phyloP scores from a whole-genome alignment of 345 rosid genomes.

The Laguncularia racemosa region DNA sequence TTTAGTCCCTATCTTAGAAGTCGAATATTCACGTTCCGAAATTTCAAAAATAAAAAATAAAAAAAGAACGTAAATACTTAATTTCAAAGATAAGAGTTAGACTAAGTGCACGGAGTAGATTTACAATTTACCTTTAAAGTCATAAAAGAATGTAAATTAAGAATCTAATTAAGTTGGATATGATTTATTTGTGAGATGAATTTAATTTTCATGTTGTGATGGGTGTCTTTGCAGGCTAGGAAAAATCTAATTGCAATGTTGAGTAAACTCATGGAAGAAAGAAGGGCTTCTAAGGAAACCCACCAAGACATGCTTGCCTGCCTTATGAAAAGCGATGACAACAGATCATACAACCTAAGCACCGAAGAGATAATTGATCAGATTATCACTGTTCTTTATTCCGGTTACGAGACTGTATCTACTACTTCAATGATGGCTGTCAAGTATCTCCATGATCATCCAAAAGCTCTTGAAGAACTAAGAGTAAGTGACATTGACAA shows the following conservation, averaged over 20 bases:
- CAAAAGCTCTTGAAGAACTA: slow-evolving; percentile 57
- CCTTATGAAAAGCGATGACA: slow-evolving; percentile 51
- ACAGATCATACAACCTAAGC: slow-evolving; percentile 28
- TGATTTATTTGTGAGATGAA: neutral
- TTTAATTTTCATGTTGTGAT: neutral
- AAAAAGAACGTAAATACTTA: no score
- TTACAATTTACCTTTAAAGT: no score
- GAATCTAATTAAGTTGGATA: neutral
- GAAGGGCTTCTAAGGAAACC: slow-evolving; percentile 39
- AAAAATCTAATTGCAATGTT: slow-evolving; percentile 40
- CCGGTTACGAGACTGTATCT: slow-evolving; percentile 85
- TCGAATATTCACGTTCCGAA: no score
- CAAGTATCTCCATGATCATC: slow-evolving; percentile 81
- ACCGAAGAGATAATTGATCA: slow-evolving; percentile 81
- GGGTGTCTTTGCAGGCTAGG: slow-evolving; percentile 46
- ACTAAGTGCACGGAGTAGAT: no score
- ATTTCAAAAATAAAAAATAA: no score
- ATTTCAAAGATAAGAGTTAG: no score
- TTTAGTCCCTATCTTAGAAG: no score
- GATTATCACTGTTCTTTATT: slow-evolving; percentile 63
- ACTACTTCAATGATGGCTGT: slow-evolving; percentile 90
- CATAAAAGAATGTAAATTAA: no score
- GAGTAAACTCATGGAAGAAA: slow-evolving; percentile 38
- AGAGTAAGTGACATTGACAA: slow-evolving; percentile 33
- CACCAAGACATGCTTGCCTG: slow-evolving; percentile 61